A percentile compares a stretch with the other conserved stretches of the same genome.
phyloP scores from a whole-genome alignment of 2,329 filamentous ascomycete genomes.

The Aspergillus chevalieri region DNA sequence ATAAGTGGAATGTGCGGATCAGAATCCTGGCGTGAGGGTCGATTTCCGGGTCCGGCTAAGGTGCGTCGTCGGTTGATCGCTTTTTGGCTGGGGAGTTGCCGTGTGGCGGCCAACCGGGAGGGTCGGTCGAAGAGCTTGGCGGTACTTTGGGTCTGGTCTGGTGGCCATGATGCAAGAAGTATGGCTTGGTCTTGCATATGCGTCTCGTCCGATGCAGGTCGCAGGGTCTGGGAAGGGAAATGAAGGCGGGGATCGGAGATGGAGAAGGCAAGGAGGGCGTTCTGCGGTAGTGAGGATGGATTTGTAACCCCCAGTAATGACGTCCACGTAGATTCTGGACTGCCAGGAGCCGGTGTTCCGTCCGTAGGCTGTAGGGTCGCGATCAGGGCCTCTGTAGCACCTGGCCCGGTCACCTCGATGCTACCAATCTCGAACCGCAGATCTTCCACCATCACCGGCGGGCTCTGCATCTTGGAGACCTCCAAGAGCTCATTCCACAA shows the following conservation, averaged over 20 bases:
- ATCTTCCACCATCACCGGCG: constrained; percentile 58
- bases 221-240: constrained; percentile 61
- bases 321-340: constrained; percentile 36
- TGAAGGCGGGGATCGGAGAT: constrained; percentile 72
- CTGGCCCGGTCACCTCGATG: constrained; percentile 65
- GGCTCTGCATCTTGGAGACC: constrained; percentile 55
- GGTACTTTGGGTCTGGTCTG: constrained; percentile 48
- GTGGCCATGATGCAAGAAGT: constrained; percentile 61
- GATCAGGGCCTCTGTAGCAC: constrained; percentile 70
- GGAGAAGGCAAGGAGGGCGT: constrained; percentile 65
- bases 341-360: constrained; percentile 16
- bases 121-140: constrained; percentile 63
- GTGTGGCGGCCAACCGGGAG: constrained; percentile 58
- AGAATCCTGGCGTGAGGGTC: constrained; percentile 50
- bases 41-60: constrained; percentile 55
- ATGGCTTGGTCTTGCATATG: constrained; percentile 48
- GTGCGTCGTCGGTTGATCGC: constrained; percentile 71
- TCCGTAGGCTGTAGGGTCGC: constrained; percentile 54
- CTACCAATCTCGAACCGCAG: constrained; percentile 67
- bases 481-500: constrained; percentile 58
- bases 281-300: constrained; percentile 61
- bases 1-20: constrained; percentile 77
- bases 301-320: constrained; percentile 53
- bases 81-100: constrained; percentile 67
- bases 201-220: constrained; percentile 32